Evolutionary conservation across 164 flowering plant genomes (phyloP).

Genomic region (Litsea cubeba): DNA sequence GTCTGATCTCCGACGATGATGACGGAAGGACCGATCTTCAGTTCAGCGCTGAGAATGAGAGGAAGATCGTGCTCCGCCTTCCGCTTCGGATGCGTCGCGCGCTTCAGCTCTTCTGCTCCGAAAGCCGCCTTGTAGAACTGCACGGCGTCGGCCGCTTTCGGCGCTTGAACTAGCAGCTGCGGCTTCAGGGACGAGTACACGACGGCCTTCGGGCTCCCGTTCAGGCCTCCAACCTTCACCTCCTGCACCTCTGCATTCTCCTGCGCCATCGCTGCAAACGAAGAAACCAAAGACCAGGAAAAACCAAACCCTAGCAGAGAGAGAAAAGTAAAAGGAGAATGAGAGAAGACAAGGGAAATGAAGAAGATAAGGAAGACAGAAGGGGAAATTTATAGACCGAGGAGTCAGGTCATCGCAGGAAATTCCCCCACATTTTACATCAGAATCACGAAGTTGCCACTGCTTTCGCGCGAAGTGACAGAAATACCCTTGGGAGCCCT

Average conservation of each 20-base stretch:
- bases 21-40: conserved; percentile 48
- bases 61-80: conserved; percentile 88
- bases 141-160: conserved; percentile 67
- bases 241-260: conserved; percentile 25
- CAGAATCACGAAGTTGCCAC: not conserved
- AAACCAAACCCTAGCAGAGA: conserved; percentile 33
- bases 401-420: conserved; percentile 35
- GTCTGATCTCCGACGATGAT: conserved; percentile 47
- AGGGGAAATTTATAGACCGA: conserved; percentile 30
- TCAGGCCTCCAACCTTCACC: conserved; percentile 28
- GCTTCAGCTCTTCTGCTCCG: conserved; percentile 69
- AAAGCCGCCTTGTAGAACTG: conserved; percentile 78
- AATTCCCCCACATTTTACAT: not conserved
- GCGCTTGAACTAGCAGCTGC: conserved; percentile 50
- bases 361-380: not conserved
- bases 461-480: not conserved
- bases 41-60: conserved; percentile 54
- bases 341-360: not conserved
- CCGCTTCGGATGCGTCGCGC: conserved; percentile 56
- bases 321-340: conserved; percentile 5
- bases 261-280: conserved; percentile 33
- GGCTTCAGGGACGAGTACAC: conserved; percentile 46
- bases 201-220: conserved; percentile 24
- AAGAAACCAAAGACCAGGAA: not conserved
- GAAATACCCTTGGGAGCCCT: not conserved